Percentiles rank a stretch among this genome's conserved stretches.
Conservation (phyloP, 148 eudicot genomes). For the Persicaria maculosa region DNA sequence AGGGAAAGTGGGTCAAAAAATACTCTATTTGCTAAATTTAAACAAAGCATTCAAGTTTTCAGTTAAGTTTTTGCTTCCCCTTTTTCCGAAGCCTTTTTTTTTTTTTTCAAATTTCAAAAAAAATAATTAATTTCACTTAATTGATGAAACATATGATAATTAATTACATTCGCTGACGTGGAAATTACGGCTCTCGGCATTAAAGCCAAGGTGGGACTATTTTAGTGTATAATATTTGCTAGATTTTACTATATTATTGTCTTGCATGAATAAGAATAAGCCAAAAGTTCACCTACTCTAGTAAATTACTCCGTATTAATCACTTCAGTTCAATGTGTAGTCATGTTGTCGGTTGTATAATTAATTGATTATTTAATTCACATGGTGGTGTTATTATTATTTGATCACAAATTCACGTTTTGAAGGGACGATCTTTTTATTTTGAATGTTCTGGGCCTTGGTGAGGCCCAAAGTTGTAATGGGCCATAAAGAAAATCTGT, state of each 20-base stretch:
- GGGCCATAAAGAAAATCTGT: no score
- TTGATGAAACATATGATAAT: neutral
- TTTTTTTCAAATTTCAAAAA: neutral
- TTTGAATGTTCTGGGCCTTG: neutral
- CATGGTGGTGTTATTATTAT: neutral
- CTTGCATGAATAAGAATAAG: slow-evolving; percentile 1
- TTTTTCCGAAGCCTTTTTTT: neutral
- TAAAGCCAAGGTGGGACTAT: neutral
- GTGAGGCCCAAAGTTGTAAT: no score
- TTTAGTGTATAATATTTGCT: neutral
- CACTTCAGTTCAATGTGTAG: neutral
- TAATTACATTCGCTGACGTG: neutral
- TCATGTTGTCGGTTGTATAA: neutral
- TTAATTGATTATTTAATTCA: neutral
- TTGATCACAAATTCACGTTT: neutral
- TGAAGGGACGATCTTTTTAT: neutral
- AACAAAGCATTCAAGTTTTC: slow-evolving; percentile 6
- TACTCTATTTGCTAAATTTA: neutral
- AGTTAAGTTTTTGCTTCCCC: neutral
- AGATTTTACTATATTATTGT: neutral
- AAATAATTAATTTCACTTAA: neutral
- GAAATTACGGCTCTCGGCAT: neutral
- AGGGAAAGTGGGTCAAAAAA: neutral
- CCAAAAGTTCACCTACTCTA: neutral
- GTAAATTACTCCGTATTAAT: no score